Conservation (phyloP, 805 yeast genomes). For the Blastobotrys terrestris region DNA sequence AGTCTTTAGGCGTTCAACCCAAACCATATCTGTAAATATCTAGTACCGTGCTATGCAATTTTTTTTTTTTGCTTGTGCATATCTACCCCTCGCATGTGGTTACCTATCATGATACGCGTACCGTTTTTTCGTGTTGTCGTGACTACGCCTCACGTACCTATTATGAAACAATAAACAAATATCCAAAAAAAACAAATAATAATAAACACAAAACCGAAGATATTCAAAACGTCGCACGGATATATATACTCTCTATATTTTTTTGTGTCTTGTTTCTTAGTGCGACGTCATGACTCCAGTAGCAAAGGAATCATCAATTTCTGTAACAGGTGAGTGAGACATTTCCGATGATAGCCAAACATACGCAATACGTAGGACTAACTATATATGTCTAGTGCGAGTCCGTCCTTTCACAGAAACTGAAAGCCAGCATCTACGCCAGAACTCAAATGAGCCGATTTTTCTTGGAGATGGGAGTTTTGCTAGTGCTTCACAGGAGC, state of each 20-base stretch:
- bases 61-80: too few relatives aligned
- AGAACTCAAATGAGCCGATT: slow-evolving; percentile 34
- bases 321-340: slow-evolving; percentile 18
- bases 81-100: not conserved
- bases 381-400: slow-evolving; percentile 36
- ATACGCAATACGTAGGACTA: not conserved
- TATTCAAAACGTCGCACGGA: not conserved
- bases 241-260: not conserved
- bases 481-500: slow-evolving; percentile 18
- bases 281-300: not conserved
- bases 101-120: not conserved
- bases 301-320: slow-evolving; percentile 21
- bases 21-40: not conserved
- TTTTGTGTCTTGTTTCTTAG: not conserved
- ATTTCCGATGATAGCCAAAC: not conserved
- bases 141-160: not conserved
- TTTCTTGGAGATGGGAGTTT: slow-evolving; percentile 55
- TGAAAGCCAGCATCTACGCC: slow-evolving; percentile 47
- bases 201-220: not conserved
- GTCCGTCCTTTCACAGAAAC: slow-evolving; percentile 71
- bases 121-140: not conserved
- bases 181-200: not conserved
- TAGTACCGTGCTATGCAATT: not conserved
- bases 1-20: not conserved
- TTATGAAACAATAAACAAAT: not conserved